Conservation (phyloP, 2,329 filamentous ascomycete species). For the Scedosporium minutisporum region DNA sequence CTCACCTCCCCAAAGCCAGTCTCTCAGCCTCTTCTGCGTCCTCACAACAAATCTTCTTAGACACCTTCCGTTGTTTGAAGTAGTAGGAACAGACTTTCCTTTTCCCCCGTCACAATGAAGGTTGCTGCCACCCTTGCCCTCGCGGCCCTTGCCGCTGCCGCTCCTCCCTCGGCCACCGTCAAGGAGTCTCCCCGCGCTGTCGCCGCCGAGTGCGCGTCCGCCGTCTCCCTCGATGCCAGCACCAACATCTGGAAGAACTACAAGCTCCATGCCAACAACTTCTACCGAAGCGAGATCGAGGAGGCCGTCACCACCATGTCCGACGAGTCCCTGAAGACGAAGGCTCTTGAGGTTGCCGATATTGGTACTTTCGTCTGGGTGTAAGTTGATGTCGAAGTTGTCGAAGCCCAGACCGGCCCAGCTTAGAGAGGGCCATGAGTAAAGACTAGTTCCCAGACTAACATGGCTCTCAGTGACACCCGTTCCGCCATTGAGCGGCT, state of each 20-base stretch:
- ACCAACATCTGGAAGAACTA: slow-evolving; percentile 28
- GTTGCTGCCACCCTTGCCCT: slow-evolving; percentile 25
- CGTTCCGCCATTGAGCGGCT: slow-evolving; percentile 27
- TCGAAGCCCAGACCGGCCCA: background rate
- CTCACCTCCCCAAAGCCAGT: background rate
- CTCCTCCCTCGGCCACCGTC: slow-evolving; percentile 17
- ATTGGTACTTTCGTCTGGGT: slow-evolving; percentile 31
- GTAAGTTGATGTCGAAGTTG: slow-evolving; percentile 13
- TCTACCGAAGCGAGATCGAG: slow-evolving; percentile 25
- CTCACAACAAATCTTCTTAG: background rate
- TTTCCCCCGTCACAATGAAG: slow-evolving; percentile 22
- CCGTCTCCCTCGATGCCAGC: slow-evolving; percentile 26
- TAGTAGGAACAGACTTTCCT: background rate
- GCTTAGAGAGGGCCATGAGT: no score
- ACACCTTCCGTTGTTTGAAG: background rate
- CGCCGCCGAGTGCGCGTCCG: slow-evolving; percentile 20
- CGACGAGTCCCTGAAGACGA: slow-evolving; percentile 18
- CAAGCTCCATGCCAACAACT: slow-evolving; percentile 28
- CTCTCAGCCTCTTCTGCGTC: background rate
- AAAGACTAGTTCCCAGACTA: background rate
- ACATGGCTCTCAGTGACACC: slow-evolving; percentile 19
- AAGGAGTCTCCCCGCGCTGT: slow-evolving; percentile 19
- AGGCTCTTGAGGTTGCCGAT: slow-evolving; percentile 25
- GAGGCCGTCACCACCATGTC: slow-evolving; percentile 20
- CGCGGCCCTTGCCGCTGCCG: slow-evolving; percentile 23